These are phyloP conservation scores for Bipolaris oryzae DNA, from an alignment of 2,329 filamentous ascomycete genomes.

Conservation along the genomic window DNA sequence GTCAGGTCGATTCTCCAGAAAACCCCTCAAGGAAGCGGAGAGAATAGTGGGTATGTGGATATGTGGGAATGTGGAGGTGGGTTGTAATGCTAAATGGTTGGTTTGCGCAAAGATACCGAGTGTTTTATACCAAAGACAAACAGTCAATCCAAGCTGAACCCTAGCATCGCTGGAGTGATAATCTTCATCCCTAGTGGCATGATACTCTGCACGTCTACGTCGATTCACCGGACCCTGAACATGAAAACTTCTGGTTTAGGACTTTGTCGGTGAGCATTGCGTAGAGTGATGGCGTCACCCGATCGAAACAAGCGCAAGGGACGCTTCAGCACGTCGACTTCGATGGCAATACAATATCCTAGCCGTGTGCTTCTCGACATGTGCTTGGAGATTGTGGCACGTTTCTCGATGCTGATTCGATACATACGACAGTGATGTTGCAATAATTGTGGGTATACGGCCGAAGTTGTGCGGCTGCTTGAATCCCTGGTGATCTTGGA, in stretches of 20 bases:
- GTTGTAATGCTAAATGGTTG: conserved; percentile 23
- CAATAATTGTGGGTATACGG: conserved; percentile 31
- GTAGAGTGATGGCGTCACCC: conserved; percentile 31
- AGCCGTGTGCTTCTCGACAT: conserved; percentile 16
- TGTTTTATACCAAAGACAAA: conserved; percentile 29
- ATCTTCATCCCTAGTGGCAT: conserved; percentile 17
- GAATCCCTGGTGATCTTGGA: conserved; percentile 19
- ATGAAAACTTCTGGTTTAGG: conserved; percentile 25
- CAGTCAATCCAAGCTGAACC: conserved; percentile 7
- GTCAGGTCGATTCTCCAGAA: conserved; percentile 21
- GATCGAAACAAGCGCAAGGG: conserved; percentile 14
- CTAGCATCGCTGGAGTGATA: neutral
- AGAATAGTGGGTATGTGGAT: conserved; percentile 34
- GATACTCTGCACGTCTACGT: conserved; percentile 19
- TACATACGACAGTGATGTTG: conserved; percentile 20
- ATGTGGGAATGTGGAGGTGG: conserved; percentile 33
- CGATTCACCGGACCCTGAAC: conserved; percentile 21
- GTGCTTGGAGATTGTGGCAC: conserved; percentile 26
- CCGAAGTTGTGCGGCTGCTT: conserved; percentile 15
- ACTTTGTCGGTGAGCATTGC: conserved; percentile 17
- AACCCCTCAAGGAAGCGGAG: conserved; percentile 29
- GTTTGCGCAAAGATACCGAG: conserved; percentile 18
- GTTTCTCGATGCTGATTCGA: conserved; percentile 33
- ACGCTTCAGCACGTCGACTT: neutral
- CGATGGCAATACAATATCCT: conserved; percentile 13